A percentile compares a stretch with the other conserved stretches of the same genome.
Conservation (phyloP, 768 basidiomycete genomes). For the Suillus americanus region DNA sequence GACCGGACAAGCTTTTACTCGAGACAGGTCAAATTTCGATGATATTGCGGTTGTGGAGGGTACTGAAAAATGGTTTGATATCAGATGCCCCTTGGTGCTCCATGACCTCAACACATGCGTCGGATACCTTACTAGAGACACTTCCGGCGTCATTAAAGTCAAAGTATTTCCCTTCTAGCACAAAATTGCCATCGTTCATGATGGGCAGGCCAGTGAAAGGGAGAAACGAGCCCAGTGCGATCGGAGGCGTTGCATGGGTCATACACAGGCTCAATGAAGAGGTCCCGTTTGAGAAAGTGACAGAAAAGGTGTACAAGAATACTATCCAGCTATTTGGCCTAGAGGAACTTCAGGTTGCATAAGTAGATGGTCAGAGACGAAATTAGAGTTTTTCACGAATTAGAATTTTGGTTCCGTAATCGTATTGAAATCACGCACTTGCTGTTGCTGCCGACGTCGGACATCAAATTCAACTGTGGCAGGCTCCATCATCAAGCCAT, state of each 20-base stretch:
- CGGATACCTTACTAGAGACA: constrained; percentile 46
- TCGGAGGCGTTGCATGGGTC: constrained; percentile 75
- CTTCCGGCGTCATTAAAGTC: constrained; percentile 46
- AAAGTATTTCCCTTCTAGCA: constrained; percentile 51
- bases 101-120: constrained; percentile 66
- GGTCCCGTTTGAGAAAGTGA: constrained; percentile 52
- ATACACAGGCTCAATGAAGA: constrained; percentile 48
- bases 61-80: constrained; percentile 6
- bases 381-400: background rate
- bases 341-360: constrained; percentile 29
- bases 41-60: background rate
- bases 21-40: constrained; percentile 60
- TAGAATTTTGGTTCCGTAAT: background rate
- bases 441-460: no score
- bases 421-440: no score
- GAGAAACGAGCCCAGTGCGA: constrained; percentile 67
- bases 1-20: constrained; percentile 58
- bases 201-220: constrained; percentile 68
- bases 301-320: constrained; percentile 61
- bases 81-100: constrained; percentile 74
- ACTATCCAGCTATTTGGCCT: constrained; percentile 60
- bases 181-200: constrained; percentile 58
- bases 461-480: no score
- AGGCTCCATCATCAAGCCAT: no score
- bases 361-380: background rate